Conservation (phyloP, 1,139 yeast species). For the Meyerozyma elateridarum region DNA sequence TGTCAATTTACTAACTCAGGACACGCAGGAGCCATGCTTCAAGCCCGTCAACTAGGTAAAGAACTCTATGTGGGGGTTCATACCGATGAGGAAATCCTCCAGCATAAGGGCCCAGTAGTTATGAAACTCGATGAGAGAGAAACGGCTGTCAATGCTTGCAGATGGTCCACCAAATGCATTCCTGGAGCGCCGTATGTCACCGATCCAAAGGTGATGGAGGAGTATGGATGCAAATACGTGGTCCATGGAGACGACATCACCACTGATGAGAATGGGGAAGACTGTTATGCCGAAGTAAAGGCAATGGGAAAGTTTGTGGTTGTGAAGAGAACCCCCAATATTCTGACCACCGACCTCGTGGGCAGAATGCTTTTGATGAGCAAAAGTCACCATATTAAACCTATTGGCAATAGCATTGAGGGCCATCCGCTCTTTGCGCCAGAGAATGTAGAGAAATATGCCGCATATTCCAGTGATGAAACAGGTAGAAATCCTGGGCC, state of each 20-base stretch:
- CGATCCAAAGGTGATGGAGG: constrained; percentile 73
- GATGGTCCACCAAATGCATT: constrained; percentile 78
- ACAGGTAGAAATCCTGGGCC: constrained; percentile 62
- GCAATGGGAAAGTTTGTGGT: constrained; percentile 82
- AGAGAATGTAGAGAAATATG: constrained; percentile 34
- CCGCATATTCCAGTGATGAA: constrained; percentile 58
- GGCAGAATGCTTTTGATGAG: constrained; percentile 76
- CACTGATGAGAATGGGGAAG: constrained; percentile 91
- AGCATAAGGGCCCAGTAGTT: constrained; percentile 90
- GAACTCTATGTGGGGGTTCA: constrained; percentile 86
- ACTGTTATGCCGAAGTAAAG: constrained; percentile 81
- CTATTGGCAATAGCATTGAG: constrained; percentile 19
- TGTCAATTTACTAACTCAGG: constrained; percentile 27
- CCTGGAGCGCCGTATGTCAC: constrained; percentile 94
- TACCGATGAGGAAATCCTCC: constrained; percentile 77
- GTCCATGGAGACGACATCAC: constrained; percentile 98
- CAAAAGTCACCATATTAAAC: constrained; percentile 51
- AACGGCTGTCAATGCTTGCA: constrained; percentile 81
- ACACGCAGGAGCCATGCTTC: constrained; percentile 94
- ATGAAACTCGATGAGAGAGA: constrained; percentile 79
- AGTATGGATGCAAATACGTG: constrained; percentile 73
- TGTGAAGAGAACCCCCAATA: constrained; percentile 90
- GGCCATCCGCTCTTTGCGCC: constrained; percentile 30
- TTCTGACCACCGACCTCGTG: constrained; percentile 90
- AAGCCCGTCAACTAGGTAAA: constrained; percentile 76